Evolutionary conservation across 2,329 filamentous ascomycete genomes (phyloP), one percentile per base, ranked within the genome.

Genomic region (Rutstroemia sydowiana): DNA sequence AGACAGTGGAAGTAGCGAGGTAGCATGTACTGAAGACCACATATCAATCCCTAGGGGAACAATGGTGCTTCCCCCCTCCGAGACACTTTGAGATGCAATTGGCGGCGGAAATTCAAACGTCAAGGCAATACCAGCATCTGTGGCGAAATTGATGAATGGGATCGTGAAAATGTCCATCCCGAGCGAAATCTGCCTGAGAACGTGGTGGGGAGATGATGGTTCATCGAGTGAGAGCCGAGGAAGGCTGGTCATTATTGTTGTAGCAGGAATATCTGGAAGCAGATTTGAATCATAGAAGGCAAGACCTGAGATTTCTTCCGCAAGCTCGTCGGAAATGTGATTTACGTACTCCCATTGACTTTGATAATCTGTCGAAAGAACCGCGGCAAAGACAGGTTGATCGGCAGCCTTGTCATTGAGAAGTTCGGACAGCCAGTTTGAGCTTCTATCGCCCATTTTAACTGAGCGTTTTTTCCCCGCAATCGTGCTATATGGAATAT

Each of bases 401-500:
- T 63, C 61, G 23, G 56, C 58, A n/a, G 63, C 58, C 18, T 66
- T 65, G 18, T 61, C 54, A 10, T 66, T 69, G 32, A 90, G 73
- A 46, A 89, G 81, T 56, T 86, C 79, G 21, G 81, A 78, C 16
- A 92, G 73, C 88, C 90, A 97, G 34, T 79, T 77, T 65, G 93
- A 86, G 1, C 88, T 95, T 52, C 92, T 78, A 63, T 93, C 89
- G 21, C 82, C 84, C 83, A 95, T 96, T 63, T 88, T 90, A 32
- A 82, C 75, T 43, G 86, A 79, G 42, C 91, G 79, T 69, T 95
- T 95, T 9, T 76, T 71, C 2, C 84, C 79, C 0, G 86, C 78
- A 3, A 73, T 57, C 49, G 73, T 71, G 60, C 61, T 70, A 59
- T 79, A 78, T 30, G 77, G 75, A 9, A 91, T 77, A 68, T 98